Base-by-base conservation (phyloP, 2,329 filamentous ascomycete genomes). In the Alternaria sp. region DNA sequence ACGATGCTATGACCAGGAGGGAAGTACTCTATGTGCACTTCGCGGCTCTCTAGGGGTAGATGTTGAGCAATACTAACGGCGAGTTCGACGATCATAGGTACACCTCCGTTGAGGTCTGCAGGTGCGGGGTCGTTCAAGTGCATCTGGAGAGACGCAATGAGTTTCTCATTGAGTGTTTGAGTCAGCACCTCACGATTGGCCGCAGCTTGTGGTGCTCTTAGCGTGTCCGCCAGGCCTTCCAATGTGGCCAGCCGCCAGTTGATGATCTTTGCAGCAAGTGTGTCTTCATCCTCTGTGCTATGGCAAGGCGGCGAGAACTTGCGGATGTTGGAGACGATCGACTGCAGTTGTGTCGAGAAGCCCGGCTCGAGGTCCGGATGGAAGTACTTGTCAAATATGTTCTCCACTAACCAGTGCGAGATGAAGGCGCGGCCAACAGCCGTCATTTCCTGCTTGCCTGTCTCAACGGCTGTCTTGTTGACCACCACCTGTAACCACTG, bases 401-500 rank as follows among this genome's bases (percentile, higher is more conserved):
- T 92, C 45, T 97, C 92, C 24, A 94, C 88, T 5, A 99, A 81
- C 92, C 94, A 99, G 60, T 89, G 87, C 28, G 91, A 91, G 67
- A 99, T 93, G 64, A 93, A 88, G 11, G 94, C 93, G 53, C 94
- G 88, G 14, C 95, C 95, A 24, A 96, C 90, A 5, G 93, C 93
- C 6, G 93, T 98, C 95, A 99, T 99, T 78, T 99, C 95, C 77
- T 97, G 93, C 73, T 93, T 96, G 61, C 93, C 95, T 9, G 90
- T 92, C 69, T 89, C 86, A 53, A 96, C 84, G 0, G 93, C 94
- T 70, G 96, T 93, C 51, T 90, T 84, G 76, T 94, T 97, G 65
- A 96, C 91, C 54, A 88, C 91, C 24, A 84, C 84, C 54, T 88
- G 85, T 42, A 99, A 82, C 92, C 93, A 98, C 5, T 83, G 75